These are phyloP conservation scores for Ascochyta pisi DNA, from an alignment of 2,329 filamentous ascomycete species.

Conservation along the genomic window DNA sequence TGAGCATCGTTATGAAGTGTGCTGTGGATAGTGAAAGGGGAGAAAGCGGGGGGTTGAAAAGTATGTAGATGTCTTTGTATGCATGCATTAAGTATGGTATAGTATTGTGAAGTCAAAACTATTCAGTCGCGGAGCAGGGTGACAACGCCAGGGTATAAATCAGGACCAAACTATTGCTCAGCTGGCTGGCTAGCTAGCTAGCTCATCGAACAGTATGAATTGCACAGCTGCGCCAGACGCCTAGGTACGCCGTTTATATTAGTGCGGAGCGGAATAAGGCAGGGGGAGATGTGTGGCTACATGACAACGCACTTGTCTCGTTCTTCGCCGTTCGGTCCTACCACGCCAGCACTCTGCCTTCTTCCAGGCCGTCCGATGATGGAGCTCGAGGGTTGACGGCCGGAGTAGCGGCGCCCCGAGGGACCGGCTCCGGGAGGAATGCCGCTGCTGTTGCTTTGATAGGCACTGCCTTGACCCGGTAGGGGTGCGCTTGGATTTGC, in stretches of 20 bases:
- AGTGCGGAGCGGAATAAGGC: neutral
- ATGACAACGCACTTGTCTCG: constrained; percentile 46
- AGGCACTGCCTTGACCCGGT: constrained; percentile 35
- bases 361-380: constrained; percentile 28
- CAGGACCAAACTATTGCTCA: neutral
- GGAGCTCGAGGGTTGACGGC: constrained; percentile 20
- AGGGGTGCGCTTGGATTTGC: constrained; percentile 47
- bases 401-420: constrained; percentile 20
- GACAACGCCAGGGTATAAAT: constrained; percentile 9
- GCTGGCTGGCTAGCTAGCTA: too few species aligned
- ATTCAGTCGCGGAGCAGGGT: neutral
- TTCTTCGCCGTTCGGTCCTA: constrained; percentile 31
- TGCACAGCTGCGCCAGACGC: constrained; percentile 1
- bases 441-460: constrained; percentile 25
- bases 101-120: neutral
- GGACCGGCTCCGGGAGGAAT: constrained; percentile 22
- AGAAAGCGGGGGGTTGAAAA: neutral
- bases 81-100: neutral
- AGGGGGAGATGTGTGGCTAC: constrained; percentile 25
- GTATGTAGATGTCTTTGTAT: neutral
- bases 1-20: neutral
- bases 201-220: constrained; percentile 5
- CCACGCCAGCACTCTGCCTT: constrained; percentile 33
- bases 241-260: neutral
- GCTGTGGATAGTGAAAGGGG: neutral